Conservation (phyloP, 371 early-diverging fungal species). For the Lichtheimia ramosa region DNA sequence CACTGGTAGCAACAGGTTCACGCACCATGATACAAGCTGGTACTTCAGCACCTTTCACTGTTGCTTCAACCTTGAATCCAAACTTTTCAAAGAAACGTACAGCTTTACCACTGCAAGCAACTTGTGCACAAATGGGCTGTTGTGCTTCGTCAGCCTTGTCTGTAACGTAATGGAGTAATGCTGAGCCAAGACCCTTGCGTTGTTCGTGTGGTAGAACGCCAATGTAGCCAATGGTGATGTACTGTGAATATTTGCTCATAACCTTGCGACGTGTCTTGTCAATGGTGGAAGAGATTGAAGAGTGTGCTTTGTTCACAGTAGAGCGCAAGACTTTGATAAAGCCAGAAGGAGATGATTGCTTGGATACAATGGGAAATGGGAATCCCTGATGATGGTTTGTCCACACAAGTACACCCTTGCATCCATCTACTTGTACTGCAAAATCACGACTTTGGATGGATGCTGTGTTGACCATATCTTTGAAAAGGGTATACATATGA, state of each 20-base stretch:
- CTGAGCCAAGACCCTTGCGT: constrained; percentile 40
- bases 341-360: background rate
- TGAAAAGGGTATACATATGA: constrained; percentile 34
- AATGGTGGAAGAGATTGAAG: constrained; percentile 29
- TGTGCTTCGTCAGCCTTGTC: constrained; percentile 73
- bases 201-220: constrained; percentile 48
- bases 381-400: constrained; percentile 28
- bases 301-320: constrained; percentile 24
- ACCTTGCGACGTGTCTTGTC: constrained; percentile 36
- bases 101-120: constrained; percentile 84
- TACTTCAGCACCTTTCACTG: constrained; percentile 13
- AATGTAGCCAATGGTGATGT: constrained; percentile 36
- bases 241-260: constrained; percentile 26
- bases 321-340: background rate
- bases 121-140: constrained; percentile 77
- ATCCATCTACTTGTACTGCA: constrained; percentile 47
- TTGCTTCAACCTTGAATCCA: constrained; percentile 31
- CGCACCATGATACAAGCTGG: constrained; percentile 34
- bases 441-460: constrained; percentile 42
- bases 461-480: constrained; percentile 33
- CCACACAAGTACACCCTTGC: constrained; percentile 49
- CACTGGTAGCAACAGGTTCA: constrained; percentile 17
- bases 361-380: constrained; percentile 1
- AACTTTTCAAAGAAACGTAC: constrained; percentile 58
- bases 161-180: constrained; percentile 31